A percentile compares a stretch with the other conserved stretches of the same genome.
phyloP scores from a whole-genome alignment of 1,284 basidiomycete species.

The Gomphus sp. region DNA sequence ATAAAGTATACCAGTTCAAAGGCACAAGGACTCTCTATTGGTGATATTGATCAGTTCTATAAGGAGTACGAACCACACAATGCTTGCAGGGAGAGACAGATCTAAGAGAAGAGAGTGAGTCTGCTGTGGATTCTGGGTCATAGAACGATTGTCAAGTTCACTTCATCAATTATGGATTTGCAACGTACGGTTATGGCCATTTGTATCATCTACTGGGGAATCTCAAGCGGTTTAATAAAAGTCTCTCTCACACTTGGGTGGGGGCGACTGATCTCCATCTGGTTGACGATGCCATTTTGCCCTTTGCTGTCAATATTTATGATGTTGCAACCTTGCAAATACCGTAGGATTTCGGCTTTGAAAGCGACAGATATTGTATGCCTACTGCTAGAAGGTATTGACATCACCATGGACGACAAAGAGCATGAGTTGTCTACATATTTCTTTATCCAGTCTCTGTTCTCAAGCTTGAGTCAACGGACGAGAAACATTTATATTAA shows the following conservation, averaged over 20 bases:
- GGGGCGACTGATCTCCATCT: conserved; percentile 74
- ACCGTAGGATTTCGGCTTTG: conserved; percentile 67
- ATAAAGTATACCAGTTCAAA: conserved; percentile 69
- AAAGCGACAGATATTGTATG: conserved; percentile 85
- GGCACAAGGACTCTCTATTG: conserved; percentile 86
- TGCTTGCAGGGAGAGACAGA: conserved; percentile 85
- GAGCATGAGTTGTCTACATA: too few species aligned
- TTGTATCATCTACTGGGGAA: conserved; percentile 48
- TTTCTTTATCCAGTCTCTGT: not conserved
- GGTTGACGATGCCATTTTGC: not conserved
- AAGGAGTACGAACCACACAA: conserved; percentile 65
- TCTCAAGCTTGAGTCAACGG: too few species aligned
- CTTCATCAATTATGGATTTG: not conserved
- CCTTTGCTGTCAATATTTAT: not conserved
- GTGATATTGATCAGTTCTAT: conserved; percentile 96
- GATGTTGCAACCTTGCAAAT: not conserved
- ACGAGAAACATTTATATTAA: too few species aligned
- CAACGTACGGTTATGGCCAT: not conserved
- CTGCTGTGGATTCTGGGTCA: not conserved
- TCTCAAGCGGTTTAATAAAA: conserved; percentile 89
- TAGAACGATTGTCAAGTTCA: not conserved
- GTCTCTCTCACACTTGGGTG: conserved; percentile 78
- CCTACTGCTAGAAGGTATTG: conserved; percentile 89
- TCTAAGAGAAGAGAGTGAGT: conserved; percentile 91
- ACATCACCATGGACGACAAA: not conserved